These are phyloP conservation scores for Trametes meyenii DNA, from an alignment of 768 basidiomycete species.

Conservation along the genomic window DNA sequence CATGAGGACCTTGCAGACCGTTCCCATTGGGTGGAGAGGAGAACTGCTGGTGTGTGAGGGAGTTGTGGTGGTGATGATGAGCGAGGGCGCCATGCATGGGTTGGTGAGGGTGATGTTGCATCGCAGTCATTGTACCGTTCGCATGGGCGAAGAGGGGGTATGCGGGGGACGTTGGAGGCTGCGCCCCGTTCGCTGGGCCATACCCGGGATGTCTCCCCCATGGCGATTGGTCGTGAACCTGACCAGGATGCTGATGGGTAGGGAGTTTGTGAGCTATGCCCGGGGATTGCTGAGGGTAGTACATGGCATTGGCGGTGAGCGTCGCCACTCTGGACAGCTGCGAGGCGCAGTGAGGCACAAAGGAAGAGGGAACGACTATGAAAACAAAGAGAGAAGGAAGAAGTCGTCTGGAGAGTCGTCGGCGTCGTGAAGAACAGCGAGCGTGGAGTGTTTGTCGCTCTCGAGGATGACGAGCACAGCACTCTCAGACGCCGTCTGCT, in stretches of 20 bases:
- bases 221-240: conserved; percentile 60
- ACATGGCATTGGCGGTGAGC: conserved; percentile 58
- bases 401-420: conserved; percentile 25
- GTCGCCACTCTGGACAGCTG: conserved; percentile 24
- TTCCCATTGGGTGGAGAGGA: conserved; percentile 78
- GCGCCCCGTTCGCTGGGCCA: conserved; percentile 49
- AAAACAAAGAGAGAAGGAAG: conserved; percentile 16
- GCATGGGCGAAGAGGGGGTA: conserved; percentile 80
- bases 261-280: conserved; percentile 77
- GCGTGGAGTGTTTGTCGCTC: conserved; percentile 30
- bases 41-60: conserved; percentile 64
- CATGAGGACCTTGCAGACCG: conserved; percentile 34
- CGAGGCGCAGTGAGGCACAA: conserved; percentile 2
- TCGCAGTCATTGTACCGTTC: conserved; percentile 48
- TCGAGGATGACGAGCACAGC: conserved; percentile 30
- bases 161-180: conserved; percentile 71
- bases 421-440: conserved; percentile 33
- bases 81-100: conserved; percentile 54
- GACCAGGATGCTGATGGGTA: conserved; percentile 52
- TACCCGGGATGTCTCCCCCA: conserved; percentile 67
- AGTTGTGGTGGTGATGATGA: conserved; percentile 75
- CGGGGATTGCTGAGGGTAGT: conserved; percentile 84
- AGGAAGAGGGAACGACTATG: conserved; percentile 21
- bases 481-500: conserved; percentile 14
- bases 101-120: conserved; percentile 64